Conservation (phyloP, 2,329 filamentous ascomycete species). For the Arthrobotrys pseudoclavata region DNA sequence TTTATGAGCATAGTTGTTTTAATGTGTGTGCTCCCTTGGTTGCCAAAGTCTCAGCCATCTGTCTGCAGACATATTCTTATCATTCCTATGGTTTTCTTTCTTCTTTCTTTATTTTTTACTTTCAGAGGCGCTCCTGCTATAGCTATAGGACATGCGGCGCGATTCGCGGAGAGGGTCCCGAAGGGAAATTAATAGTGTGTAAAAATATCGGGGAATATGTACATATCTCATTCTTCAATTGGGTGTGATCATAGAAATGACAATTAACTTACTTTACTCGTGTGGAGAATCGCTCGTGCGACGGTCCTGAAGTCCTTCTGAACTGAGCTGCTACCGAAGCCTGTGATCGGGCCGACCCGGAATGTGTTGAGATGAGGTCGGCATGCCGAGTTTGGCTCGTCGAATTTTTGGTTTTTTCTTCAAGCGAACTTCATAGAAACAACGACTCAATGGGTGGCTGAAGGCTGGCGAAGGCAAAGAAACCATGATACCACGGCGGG, state of each 20-base stretch:
- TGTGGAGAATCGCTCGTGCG: no score
- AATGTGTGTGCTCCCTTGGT: conserved; percentile 12
- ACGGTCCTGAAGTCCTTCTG: no score
- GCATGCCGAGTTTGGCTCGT: conserved; percentile 21
- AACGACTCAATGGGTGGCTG: conserved; percentile 34
- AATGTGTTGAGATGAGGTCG: conserved; percentile 41
- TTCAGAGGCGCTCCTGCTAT: neutral
- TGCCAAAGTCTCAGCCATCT: neutral
- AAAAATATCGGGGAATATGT: conserved; percentile 18
- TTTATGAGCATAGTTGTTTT: conserved; percentile 13
- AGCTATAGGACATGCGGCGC: neutral
- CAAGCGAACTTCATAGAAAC: conserved; percentile 25
- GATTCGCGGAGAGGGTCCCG: neutral
- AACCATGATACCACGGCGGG: conserved; percentile 58
- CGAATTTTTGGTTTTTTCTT: conserved; percentile 37
- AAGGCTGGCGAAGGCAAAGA: conserved; percentile 31
- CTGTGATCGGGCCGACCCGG: conserved; percentile 15
- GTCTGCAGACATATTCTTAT: conserved; percentile 5
- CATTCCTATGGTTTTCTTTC: neutral
- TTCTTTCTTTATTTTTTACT: neutral
- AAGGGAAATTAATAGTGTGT: conserved; percentile 9
- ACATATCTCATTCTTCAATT: conserved; percentile 23
- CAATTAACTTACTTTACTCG: no score
- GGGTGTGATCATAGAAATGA: neutral
- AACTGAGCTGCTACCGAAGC: no score